Evolutionary conservation across 805 yeast genomes (phyloP), one percentile per base, ranked within the genome.

Genomic region (Candida pseudofarinosa): DNA sequence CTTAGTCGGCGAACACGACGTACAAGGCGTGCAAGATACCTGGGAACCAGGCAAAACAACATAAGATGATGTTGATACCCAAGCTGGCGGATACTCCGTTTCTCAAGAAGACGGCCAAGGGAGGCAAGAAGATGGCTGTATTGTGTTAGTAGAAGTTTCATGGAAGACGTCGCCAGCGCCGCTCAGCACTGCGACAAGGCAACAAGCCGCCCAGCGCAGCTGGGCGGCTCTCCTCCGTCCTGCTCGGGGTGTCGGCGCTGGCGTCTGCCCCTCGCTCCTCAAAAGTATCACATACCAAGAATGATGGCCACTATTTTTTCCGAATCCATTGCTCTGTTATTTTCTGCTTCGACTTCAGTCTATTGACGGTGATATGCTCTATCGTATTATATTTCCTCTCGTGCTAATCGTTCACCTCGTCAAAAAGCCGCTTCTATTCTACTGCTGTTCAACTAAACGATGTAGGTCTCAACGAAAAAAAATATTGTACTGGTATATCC

Each of bases 21-120:
- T 80, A 85, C 51, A 83, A 62, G 41, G 91, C 91, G 59, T 84
- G 88, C 52, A 85, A 65, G 65, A 84, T 83, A 68, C 83, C 90
- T 56, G 93, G 93, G 82, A 85, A 82, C 81, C 82, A 81, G 51
- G 72, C 64, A 60, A 77, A 81, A 53, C 71, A 47, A 71, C 85
- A 80, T 54, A 81, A 73, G 46, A 82, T 61, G 51, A 81, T 58
- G 72, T 83, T 84, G 59, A 85, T 74, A 62, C 83, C 66, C 56
- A 84, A 77, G 40, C 76, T 85, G 40, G 73, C 68, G 50, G 85
- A 79, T 51, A 79, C 72, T 48, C 91, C 93, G 53, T 73, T 76
- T 49, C 73, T 77, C 74, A 84, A 63, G 63, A 79, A 83, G 49
- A 85, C 93, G 30, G 90, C 86, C 53, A 85, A 73, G 40, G 90